These are phyloP conservation scores for Neocatenulostroma microsporum DNA, from an alignment of 2,329 filamentous ascomycete genomes.

Conservation along the genomic window DNA sequence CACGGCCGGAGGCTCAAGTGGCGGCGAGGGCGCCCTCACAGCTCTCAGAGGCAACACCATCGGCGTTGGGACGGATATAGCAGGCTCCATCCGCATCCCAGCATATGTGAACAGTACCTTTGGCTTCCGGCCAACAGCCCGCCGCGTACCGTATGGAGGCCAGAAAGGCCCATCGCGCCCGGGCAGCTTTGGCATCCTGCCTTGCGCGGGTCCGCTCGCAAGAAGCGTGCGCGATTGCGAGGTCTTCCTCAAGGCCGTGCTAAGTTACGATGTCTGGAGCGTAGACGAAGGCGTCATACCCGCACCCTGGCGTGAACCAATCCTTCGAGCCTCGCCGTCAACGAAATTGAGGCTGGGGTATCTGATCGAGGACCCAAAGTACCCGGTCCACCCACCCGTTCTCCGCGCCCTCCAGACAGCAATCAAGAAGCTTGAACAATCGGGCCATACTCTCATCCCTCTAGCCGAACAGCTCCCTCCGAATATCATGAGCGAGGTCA, in stretches of 20 bases:
- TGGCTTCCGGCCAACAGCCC: conserved; percentile 19
- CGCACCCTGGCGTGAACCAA: conserved; percentile 39
- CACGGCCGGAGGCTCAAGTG: conserved; percentile 57
- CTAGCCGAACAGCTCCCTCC: conserved; percentile 22
- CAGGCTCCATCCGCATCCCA: conserved; percentile 64
- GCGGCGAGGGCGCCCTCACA: conserved; percentile 56
- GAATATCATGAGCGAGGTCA: conserved; percentile 23
- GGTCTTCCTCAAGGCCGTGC: conserved; percentile 18
- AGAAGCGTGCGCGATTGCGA: conserved; percentile 19
- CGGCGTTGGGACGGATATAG: conserved; percentile 57
- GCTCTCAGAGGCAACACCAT: conserved; percentile 52
- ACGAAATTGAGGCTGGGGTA: conserved; percentile 42
- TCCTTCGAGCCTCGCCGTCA: conserved; percentile 12
- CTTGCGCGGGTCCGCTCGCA: conserved; percentile 23
- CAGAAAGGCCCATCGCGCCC: conserved; percentile 33
- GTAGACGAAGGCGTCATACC: conserved; percentile 28
- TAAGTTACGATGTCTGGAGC: conserved; percentile 17
- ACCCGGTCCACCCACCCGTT: conserved; percentile 47
- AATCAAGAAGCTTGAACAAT: conserved; percentile 30
- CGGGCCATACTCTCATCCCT: conserved; percentile 41
- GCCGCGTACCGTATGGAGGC: conserved; percentile 26
- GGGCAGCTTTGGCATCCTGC: conserved; percentile 36
- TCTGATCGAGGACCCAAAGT: conserved; percentile 40
- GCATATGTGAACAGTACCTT: conserved; percentile 59
- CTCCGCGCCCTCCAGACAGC: conserved; percentile 39